Percentiles rank a stretch among this genome's conserved stretches.
phyloP scores from a whole-genome alignment of 176 grass and related monocot genomes.

The Triticum urartu region DNA sequence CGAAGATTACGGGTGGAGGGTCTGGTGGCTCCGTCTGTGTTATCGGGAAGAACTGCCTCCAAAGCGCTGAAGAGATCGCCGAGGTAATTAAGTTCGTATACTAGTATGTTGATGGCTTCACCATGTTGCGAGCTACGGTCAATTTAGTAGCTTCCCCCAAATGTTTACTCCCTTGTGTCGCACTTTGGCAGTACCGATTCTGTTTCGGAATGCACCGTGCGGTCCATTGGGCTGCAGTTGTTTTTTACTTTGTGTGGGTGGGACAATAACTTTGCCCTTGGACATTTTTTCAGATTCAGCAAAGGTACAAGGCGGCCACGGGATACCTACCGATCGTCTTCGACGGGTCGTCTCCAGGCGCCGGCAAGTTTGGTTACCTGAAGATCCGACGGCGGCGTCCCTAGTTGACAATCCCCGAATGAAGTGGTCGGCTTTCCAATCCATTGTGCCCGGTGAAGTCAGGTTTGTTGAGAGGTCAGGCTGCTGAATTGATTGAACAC shows the following conservation, averaged over 20 bases:
- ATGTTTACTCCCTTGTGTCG: too few species aligned
- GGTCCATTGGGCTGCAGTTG: too few species aligned
- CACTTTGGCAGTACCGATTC: neutral
- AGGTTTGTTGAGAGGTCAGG: neutral
- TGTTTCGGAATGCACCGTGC: neutral
- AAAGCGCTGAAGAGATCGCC: conserved; percentile 62
- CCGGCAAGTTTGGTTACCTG: conserved; percentile 78
- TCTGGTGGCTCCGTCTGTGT: conserved; percentile 68
- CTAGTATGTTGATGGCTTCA: neutral
- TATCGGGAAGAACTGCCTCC: conserved; percentile 56
- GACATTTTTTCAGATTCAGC: conserved; percentile 71
- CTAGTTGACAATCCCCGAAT: neutral
- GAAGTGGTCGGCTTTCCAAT: neutral
- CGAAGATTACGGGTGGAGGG: conserved; percentile 77
- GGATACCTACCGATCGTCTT: conserved; percentile 80
- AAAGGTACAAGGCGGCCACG: conserved; percentile 73
- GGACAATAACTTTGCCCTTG: neutral
- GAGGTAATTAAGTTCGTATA: conserved; percentile 40
- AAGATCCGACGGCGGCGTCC: conserved; percentile 43
- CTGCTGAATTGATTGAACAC: neutral
- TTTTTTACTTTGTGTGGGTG: neutral
- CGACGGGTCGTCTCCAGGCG: conserved; percentile 79
- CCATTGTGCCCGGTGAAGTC: neutral
- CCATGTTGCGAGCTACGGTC: too few species aligned
- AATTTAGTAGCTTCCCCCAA: neutral